Conservation (phyloP, 495 filamentous ascomycete species). For the Schizothecium vesticola region DNA sequence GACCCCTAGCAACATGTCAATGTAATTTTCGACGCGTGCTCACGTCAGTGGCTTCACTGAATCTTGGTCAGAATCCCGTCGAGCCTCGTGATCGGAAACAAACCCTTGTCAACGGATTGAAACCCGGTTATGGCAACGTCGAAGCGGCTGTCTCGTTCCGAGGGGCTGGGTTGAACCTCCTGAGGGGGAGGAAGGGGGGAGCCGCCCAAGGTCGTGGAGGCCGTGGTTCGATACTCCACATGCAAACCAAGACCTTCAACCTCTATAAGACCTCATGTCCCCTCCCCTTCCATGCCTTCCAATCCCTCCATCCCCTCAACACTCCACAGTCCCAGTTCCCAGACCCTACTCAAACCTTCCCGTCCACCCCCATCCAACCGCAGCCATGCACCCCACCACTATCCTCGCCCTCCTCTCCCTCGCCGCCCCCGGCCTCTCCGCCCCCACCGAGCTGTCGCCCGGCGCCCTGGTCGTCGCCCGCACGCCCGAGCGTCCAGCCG, state of each 20-base stretch:
- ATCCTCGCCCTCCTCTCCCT: background rate
- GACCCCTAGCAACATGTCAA: no score
- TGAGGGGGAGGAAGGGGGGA: no score
- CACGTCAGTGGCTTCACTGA: background rate
- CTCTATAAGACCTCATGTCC: background rate
- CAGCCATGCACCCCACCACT: background rate
- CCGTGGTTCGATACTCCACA: no score
- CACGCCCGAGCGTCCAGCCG: background rate
- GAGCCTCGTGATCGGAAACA: background rate
- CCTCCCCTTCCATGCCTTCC: background rate
- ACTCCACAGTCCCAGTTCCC: background rate
- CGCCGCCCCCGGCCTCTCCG: background rate
- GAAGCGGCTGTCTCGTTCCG: no score
- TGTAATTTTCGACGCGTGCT: background rate
- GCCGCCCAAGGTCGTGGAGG: no score
- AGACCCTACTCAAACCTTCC: background rate
- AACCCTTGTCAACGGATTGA: no score
- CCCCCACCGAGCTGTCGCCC: background rate
- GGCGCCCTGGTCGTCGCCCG: background rate
- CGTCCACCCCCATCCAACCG: background rate
- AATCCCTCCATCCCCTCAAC: background rate
- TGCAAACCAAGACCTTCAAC: no score
- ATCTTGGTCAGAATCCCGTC: background rate
- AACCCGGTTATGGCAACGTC: no score
- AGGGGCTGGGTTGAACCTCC: no score